Evolutionary conservation across 495 filamentous ascomycete genomes (phyloP).

Genomic region (Aspergillus olivimuriae): DNA sequence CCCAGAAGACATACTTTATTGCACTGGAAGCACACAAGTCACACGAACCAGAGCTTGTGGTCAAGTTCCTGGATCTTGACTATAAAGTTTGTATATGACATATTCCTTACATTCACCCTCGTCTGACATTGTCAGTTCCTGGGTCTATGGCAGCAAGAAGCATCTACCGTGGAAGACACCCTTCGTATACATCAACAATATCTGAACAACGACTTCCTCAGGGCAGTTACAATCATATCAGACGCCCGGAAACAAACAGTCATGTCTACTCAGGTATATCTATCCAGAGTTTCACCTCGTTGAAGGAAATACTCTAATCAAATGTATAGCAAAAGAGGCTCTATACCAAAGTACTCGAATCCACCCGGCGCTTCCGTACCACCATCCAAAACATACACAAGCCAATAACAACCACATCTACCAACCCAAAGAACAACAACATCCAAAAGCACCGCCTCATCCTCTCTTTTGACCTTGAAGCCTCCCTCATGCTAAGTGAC

Average conservation of each 20-base stretch:
- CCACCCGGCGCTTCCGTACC: slow-evolving; percentile 48
- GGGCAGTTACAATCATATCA: slow-evolving; percentile 49
- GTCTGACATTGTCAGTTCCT: slow-evolving; percentile 44
- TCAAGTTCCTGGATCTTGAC: too few species aligned
- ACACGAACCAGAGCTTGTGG: too few species aligned
- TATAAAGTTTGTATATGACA: too few species aligned
- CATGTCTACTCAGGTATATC: slow-evolving; percentile 42
- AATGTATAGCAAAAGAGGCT: too few species aligned
- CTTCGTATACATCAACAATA: slow-evolving; percentile 59
- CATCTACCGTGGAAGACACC: slow-evolving; percentile 24
- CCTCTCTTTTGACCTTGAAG: slow-evolving; percentile 70
- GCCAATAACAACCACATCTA: slow-evolving; percentile 1
- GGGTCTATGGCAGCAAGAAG: slow-evolving; percentile 48
- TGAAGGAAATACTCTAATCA: too few species aligned
- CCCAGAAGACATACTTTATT: too few species aligned
- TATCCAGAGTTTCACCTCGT: too few species aligned
- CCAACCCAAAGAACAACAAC: not conserved
- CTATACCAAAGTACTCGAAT: slow-evolving; percentile 16
- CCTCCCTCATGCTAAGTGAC: slow-evolving; percentile 54
- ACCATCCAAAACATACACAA: slow-evolving; percentile 22
- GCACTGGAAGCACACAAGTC: too few species aligned
- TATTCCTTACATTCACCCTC: too few species aligned
- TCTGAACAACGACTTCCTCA: slow-evolving; percentile 65
- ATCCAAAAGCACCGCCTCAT: slow-evolving; percentile 54
- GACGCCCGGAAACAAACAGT: slow-evolving; percentile 61